A percentile compares a stretch with the other conserved stretches of the same genome.
These are phyloP conservation scores for Marasmius sp. DNA, from an alignment of 1,284 basidiomycete species.

Conservation along the genomic window DNA sequence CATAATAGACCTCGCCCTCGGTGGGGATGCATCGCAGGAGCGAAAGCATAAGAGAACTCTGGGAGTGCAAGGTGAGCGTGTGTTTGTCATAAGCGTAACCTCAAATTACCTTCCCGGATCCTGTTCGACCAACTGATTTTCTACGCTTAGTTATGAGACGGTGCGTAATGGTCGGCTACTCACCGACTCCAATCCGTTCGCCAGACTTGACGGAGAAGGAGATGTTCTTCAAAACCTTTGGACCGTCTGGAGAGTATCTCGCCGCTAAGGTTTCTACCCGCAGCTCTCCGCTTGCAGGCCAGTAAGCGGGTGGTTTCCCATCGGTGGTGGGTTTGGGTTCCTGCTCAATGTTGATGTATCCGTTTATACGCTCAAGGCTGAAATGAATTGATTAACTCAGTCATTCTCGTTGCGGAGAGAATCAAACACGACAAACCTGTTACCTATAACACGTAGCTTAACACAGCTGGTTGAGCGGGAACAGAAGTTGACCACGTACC, in stretches of 20 bases:
- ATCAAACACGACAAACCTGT: slow-evolving; percentile 37
- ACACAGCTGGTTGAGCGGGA: not conserved
- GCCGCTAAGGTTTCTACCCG: slow-evolving; percentile 63
- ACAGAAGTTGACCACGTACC: slow-evolving; percentile 30
- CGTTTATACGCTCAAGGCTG: slow-evolving; percentile 75
- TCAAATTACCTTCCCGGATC: slow-evolving; percentile 63
- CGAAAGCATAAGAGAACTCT: slow-evolving; percentile 51
- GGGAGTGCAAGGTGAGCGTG: slow-evolving; percentile 17
- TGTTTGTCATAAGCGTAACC: slow-evolving; percentile 35
- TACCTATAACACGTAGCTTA: slow-evolving; percentile 30
- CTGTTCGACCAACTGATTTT: slow-evolving; percentile 64
- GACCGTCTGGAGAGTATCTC: slow-evolving; percentile 51
- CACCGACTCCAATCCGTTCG: slow-evolving; percentile 61
- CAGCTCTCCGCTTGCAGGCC: slow-evolving; percentile 74
- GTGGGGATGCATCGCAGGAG: slow-evolving; percentile 59
- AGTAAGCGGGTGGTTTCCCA: slow-evolving; percentile 71
- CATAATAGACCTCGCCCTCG: slow-evolving; percentile 55
- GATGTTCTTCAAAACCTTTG: slow-evolving; percentile 53
- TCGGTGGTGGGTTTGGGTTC: slow-evolving; percentile 52
- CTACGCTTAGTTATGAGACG: not conserved
- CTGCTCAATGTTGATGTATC: slow-evolving; percentile 72
- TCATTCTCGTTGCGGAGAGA: not conserved
- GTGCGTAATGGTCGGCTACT: slow-evolving; percentile 11
- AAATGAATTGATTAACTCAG: not conserved
- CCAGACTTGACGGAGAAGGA: slow-evolving; percentile 58